Base-by-base conservation (phyloP, 805 yeast genomes). In the Pichia thaimueangensis region DNA sequence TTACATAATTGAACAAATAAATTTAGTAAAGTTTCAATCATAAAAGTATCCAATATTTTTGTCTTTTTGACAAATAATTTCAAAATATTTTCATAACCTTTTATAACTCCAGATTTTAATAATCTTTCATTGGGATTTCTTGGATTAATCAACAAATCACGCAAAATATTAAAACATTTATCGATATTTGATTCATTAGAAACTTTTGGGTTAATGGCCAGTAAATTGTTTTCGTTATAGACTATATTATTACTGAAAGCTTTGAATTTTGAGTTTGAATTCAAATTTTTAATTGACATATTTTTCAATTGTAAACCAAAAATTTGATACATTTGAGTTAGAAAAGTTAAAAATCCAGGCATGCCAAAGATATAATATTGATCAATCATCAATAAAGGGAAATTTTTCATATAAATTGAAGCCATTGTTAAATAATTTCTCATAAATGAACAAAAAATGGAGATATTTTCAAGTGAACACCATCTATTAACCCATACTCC, bases 401-500 rank as follows among this genome's bases (percentile, higher is more conserved):
- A 39, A 30, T 39, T 43, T 24, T 45, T 51, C 27, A 58, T 20
- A 41, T 52, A 49, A 22, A 48, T 43, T 1, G 67, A 55, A 7
- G 51, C 31, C 6, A 72, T 53, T 16, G 49, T 54, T 15, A 76
- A 55, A 52, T 77, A 80, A 55, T 80, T 85, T 45, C 81, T 71
- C 37, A 79, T 62, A 48, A 80, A 80, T 1, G 84, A 74, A 45
- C 71, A 69, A 58, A 80, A 80, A 3, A 80, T 62, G 50, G 77
- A 80, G 42, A 76, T 65, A 24, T 52, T 52, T 47, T 77, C 82
- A 43, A 71, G 62, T 39, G 69, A 63, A 41, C 71, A 67, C 86
- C 86, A 80, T 49, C 78, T 64, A 43, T 70, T 63, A 9, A 77
- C 80, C 86, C 86, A 80, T 21, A 67, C 53, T 6, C 82, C 85